Evolutionary conservation across 2,329 filamentous ascomycete species (phyloP), one percentile per base, ranked within the genome.

Genomic region (Fusarium euwallaceae): DNA sequence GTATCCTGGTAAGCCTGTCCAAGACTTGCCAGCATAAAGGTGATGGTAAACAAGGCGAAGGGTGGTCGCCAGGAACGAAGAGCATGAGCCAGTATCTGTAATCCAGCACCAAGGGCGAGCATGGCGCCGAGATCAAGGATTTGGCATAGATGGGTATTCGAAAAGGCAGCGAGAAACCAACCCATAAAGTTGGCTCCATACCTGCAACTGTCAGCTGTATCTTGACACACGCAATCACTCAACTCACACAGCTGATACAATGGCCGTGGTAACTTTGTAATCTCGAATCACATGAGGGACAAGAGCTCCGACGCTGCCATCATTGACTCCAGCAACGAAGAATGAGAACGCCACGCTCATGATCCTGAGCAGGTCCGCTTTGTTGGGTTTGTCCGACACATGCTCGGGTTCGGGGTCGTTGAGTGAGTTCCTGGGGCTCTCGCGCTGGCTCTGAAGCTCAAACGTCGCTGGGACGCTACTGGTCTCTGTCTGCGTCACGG

Each of bases 1-100:
- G 90, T 88, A 72, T 93, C 91, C 69, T 92, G 89, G 66, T 88
- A 92, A 0, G 88, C 91, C 78, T 92, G 90, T 0, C 91, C 91
- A 0, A 91, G 76, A 11, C 87, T 88, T 1, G 88, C 87, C 9
- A 92, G 70, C 79, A 88, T 89, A 77, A 92, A 93, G 0, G 88
- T 89, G 3, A 87, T 77, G 0, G 86, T 87, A 66, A 89, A 92
- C 0, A 92, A 81, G 0, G 84, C 83, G 59, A 92, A 91, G 0
- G 89, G 88, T 0, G 90, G 87, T 2, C 82, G 82, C 89, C 89
- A 92, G 7, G 85, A 83, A 0, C 91, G 86, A 1, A 92, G 81
- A 0, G 84, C 82, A 41, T 92, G 89, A 0, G 88, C 86, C 0
- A 86, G 17, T 4, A 89, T 80, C 78, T 93, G 91, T 0, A 92